phyloP scores from a whole-genome alignment of 371 early-diverging fungal species.

The Mucor circinelloides region DNA sequence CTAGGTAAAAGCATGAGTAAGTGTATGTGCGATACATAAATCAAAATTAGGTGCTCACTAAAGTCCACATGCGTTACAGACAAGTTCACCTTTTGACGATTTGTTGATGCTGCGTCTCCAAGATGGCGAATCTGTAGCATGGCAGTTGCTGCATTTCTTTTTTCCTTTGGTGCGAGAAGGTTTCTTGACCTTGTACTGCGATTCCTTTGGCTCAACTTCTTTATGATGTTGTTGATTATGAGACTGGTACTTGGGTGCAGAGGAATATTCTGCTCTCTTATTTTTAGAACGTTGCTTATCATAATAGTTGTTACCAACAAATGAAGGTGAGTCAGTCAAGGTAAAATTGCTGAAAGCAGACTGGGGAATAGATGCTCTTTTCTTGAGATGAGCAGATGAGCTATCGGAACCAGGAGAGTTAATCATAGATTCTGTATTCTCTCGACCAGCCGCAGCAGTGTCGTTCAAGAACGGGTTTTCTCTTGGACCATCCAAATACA shows the following conservation, averaged over 20 bases:
- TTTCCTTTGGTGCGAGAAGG: constrained; percentile 10
- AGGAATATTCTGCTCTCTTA: neutral
- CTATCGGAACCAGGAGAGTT: neutral
- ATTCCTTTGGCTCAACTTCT: neutral
- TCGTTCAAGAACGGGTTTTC: neutral
- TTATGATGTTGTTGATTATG: neutral
- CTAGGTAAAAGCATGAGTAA: constrained; percentile 1
- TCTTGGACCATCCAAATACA: neutral
- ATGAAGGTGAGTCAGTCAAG: neutral
- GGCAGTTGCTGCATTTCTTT: constrained; percentile 81
- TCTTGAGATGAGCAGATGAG: neutral
- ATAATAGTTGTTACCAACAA: neutral
- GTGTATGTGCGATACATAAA: neutral
- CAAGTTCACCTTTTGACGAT: constrained; percentile 41
- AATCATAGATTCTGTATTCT: neutral
- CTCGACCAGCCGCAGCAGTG: neutral
- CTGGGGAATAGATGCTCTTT: neutral
- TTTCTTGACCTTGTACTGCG: neutral
- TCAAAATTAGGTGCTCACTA: constrained; percentile 63
- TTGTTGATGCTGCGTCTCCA: constrained; percentile 89
- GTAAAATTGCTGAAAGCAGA: neutral
- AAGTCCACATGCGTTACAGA: constrained; percentile 97
- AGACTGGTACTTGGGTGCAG: neutral
- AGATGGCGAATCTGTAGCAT: constrained; percentile 86
- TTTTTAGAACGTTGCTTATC: neutral